Evolutionary conservation across 768 basidiomycete species (phyloP), one percentile per base, ranked within the genome.

Genomic region (Pleurotus salmoneostramineus): DNA sequence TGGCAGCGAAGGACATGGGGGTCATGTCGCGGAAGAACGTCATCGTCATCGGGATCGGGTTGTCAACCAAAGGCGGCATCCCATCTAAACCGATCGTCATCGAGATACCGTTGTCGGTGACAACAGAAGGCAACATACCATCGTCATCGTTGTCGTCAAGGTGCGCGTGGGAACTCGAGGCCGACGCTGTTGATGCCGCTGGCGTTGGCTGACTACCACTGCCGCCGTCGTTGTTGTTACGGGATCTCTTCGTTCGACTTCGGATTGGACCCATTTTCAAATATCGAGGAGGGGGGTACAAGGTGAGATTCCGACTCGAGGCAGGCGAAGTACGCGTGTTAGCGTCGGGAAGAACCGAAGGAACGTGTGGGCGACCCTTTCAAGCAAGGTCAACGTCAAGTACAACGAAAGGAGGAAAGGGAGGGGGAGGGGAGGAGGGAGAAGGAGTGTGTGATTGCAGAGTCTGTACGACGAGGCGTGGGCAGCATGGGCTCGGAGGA

Each of bases 1-100:
- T 57, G 54, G 33, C 60, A 46, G 66, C 69, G 71, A 77, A 81
- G 37, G 78, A 78, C 66, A 79, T 74, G 49, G 83, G 79, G 4
- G 79, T 78, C 75, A 83, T 83, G 65, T 83, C 80, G 31, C 79
- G 75, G 65, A 79, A 79, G 71, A 88, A 87, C n/a, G 84, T 86
- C 71, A 81, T 84, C 44, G 77, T 80, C 75, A 79, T 78, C 65
- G 21, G 21, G 21, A 27, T 27, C 21, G 21, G 21, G 21, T 27
- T 27, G 21, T 85, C 83, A 64, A 83, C 75, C 64, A 79, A 73
- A 40, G 78, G 74, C 6, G 79, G 79, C 77, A 81, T 79, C n/a
- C 56, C 59, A 67, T 77, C 81, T 80, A 66, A 65, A n/a, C n/a
- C n/a, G n/a, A n/a, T n/a, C n/a, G n/a, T n/a, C n/a, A n/a, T n/a